A percentile compares a stretch with the other conserved stretches of the same genome.
Evolutionary conservation across 768 basidiomycete species (phyloP).

Genomic region (Rubroboletus pulcherrimus): DNA sequence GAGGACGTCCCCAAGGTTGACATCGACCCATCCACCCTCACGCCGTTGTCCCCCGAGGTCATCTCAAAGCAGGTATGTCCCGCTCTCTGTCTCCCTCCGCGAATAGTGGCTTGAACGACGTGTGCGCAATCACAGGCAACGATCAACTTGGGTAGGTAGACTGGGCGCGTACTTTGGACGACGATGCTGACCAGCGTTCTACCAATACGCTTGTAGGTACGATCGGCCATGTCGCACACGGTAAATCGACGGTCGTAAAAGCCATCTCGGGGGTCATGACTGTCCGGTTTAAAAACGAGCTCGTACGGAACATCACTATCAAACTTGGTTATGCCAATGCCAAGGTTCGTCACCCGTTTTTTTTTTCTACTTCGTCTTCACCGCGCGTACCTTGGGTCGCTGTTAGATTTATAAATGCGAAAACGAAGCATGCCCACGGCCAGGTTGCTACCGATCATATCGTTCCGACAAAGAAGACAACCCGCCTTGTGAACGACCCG

Average conservation of each 20-base stretch:
- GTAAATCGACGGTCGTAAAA: constrained; percentile 95
- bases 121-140: constrained; percentile 63
- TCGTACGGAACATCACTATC: constrained; percentile 98
- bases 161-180: not conserved
- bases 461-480: constrained; percentile 91
- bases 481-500: constrained; percentile 90
- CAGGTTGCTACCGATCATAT: constrained; percentile 92
- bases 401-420: constrained; percentile 95
- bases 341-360: constrained; percentile 58
- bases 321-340: constrained; percentile 99
- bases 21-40: constrained; percentile 76
- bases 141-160: constrained; percentile 74
- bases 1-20: constrained; percentile 64
- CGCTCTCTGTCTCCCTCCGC: not conserved
- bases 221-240: constrained; percentile 98
- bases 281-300: constrained; percentile 98
- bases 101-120: not conserved
- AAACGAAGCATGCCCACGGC: constrained; percentile 88
- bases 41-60: constrained; percentile 85
- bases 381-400: not conserved
- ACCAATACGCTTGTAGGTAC: constrained; percentile 56
- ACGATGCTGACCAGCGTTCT: constrained; percentile 3
- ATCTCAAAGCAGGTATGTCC: constrained; percentile 84
- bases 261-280: constrained; percentile 99
- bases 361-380: not conserved